Conservation (phyloP, 2,329 filamentous ascomycete species). For the Colletotrichum incanum region DNA sequence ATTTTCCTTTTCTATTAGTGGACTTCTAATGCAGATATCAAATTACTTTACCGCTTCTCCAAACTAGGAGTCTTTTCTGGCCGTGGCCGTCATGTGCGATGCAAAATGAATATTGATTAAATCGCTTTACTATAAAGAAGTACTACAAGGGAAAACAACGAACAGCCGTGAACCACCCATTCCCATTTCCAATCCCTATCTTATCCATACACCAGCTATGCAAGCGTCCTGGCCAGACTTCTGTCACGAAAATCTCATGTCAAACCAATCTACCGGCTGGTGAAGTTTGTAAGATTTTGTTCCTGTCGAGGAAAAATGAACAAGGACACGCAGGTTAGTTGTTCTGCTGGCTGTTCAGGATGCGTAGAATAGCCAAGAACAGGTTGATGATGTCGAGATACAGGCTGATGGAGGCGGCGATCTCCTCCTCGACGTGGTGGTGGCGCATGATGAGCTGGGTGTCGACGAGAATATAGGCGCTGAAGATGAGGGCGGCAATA, state of each 20-base stretch:
- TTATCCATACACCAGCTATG: not conserved
- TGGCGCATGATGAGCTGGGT: conserved; percentile 96
- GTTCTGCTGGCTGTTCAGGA: conserved; percentile 95
- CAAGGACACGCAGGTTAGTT: conserved; percentile 71
- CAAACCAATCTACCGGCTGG: not conserved
- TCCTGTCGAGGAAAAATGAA: not conserved
- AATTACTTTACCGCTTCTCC: conserved; percentile 57
- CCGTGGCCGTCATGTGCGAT: not conserved
- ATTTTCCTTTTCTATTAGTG: conserved; percentile 69
- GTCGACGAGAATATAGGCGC: conserved; percentile 94
- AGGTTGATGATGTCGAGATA: conserved; percentile 98
- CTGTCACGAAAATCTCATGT: not conserved
- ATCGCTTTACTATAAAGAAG: conserved; percentile 1
- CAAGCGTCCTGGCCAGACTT: not conserved
- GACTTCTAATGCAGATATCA: conserved; percentile 77
- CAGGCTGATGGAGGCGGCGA: conserved; percentile 92
- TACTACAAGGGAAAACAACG: not conserved
- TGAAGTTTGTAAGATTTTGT: not conserved
- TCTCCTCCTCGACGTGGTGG: conserved; percentile 98
- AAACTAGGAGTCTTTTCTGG: not conserved
- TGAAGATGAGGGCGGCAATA: conserved; percentile 89
- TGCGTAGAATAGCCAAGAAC: conserved; percentile 94
- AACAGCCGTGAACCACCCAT: not conserved
- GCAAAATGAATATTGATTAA: not conserved
- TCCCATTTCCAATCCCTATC: too few species aligned